A percentile compares a stretch with the other conserved stretches of the same genome.
phyloP scores from a whole-genome alignment of 169 alveolate genomes.

The Cryptosporidium tyzzeri region DNA sequence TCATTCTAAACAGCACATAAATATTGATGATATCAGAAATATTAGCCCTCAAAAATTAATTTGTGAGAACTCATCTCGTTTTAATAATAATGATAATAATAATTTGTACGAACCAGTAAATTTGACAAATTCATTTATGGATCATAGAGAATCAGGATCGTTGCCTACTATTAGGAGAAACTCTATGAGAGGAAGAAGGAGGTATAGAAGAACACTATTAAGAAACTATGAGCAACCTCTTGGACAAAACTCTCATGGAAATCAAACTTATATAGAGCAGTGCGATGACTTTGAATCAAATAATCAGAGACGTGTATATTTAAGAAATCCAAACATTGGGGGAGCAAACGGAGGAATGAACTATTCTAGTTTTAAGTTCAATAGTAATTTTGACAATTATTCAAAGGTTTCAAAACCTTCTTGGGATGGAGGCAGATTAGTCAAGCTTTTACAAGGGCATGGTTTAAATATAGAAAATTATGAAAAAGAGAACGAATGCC shows the following conservation, averaged over 20 bases:
- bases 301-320: slow-evolving; percentile 46
- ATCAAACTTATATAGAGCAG: background rate
- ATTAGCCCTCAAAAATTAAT: background rate
- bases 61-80: background rate
- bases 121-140: background rate
- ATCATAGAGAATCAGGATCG: slow-evolving; percentile 22
- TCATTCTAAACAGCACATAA: slow-evolving; percentile 16
- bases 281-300: slow-evolving; percentile 10
- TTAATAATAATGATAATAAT: background rate
- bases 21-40: slow-evolving; percentile 7
- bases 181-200: slow-evolving; percentile 66
- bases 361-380: slow-evolving; percentile 18
- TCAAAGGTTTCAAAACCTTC: slow-evolving; percentile 55
- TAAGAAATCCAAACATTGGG: slow-evolving; percentile 11
- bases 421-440: slow-evolving; percentile 76
- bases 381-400: slow-evolving; percentile 18
- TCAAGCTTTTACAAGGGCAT: slow-evolving; percentile 72
- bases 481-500: slow-evolving; percentile 12
- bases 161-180: slow-evolving; percentile 32
- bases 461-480: slow-evolving; percentile 55
- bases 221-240: slow-evolving; percentile 60
- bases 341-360: background rate
- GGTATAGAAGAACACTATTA: slow-evolving; percentile 67
- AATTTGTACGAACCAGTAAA: background rate
- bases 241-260: background rate